Conservation (phyloP, 2,329 filamentous ascomycete species). For the Stemphylium vesicarium region DNA sequence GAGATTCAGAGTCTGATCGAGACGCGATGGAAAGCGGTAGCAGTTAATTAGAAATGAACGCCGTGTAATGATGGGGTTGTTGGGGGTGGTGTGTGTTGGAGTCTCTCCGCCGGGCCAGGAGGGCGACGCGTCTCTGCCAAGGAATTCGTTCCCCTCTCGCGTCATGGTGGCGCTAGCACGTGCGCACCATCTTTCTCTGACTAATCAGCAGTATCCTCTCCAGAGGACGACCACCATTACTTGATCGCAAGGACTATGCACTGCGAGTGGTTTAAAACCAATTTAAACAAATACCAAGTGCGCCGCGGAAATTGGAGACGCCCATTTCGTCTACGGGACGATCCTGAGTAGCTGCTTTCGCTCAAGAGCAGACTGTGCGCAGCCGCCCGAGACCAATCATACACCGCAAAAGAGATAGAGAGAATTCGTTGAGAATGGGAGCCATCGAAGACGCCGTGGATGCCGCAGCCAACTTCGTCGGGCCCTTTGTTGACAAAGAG, state of each 20-base stretch:
- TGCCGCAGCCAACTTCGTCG: slow-evolving; percentile 41
- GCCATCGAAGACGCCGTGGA: slow-evolving; percentile 42
- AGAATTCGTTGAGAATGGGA: slow-evolving; percentile 28
- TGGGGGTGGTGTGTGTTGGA: slow-evolving; percentile 20
- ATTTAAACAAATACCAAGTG: neutral
- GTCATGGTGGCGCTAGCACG: slow-evolving; percentile 6
- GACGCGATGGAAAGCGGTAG: slow-evolving; percentile 4
- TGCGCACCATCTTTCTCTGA: slow-evolving; percentile 2
- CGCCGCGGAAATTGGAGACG: neutral
- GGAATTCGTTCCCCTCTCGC: neutral
- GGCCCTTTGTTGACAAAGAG: slow-evolving; percentile 35
- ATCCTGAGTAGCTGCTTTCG: neutral
- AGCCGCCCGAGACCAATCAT: neutral
- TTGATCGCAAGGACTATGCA: neutral
- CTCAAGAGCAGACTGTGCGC: neutral
- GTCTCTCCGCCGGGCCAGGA: neutral
- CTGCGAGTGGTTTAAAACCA: neutral
- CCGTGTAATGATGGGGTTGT: slow-evolving; percentile 21
- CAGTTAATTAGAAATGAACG: slow-evolving; percentile 9
- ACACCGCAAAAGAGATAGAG: neutral
- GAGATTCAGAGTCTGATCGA: slow-evolving; percentile 22
- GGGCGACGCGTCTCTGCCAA: slow-evolving; percentile 23
- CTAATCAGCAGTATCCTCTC: slow-evolving; percentile 11
- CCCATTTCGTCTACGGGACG: neutral
- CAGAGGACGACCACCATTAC: neutral